Conservation (phyloP, 2,329 filamentous ascomycete genomes). For the Kalaharituber pfeilii region DNA sequence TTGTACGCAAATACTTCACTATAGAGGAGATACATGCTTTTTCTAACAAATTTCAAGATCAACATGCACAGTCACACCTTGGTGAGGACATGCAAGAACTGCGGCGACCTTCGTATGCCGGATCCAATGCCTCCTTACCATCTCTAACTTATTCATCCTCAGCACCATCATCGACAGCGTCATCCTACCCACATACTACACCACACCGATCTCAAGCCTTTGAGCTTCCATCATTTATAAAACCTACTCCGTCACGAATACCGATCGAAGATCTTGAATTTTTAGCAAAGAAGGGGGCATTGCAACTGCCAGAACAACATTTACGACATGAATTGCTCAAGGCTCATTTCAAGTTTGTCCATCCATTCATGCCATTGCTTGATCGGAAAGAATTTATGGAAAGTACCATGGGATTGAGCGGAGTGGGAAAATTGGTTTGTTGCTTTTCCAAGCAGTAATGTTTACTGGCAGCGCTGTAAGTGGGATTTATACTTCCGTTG, state of each 20-base stretch:
- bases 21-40: slow-evolving; percentile 35
- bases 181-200: slow-evolving; percentile 33
- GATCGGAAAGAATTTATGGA: slow-evolving; percentile 46
- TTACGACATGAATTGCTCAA: slow-evolving; percentile 68
- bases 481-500: neutral
- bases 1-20: slow-evolving; percentile 34
- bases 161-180: slow-evolving; percentile 20
- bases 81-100: neutral
- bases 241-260: slow-evolving; percentile 59
- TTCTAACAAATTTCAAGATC: slow-evolving; percentile 30
- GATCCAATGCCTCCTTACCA: slow-evolving; percentile 27
- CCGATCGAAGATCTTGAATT: slow-evolving; percentile 68
- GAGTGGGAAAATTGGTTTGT: slow-evolving; percentile 60
- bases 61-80: slow-evolving; percentile 29
- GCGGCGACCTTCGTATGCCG: slow-evolving; percentile 27
- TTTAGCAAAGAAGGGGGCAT: slow-evolving; percentile 64
- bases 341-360: slow-evolving; percentile 73
- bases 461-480: slow-evolving; percentile 59
- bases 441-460: slow-evolving; percentile 89
- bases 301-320: slow-evolving; percentile 51
- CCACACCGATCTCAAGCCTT: slow-evolving; percentile 33
- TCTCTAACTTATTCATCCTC: slow-evolving; percentile 27
- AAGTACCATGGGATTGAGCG: slow-evolving; percentile 42
- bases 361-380: slow-evolving; percentile 83
- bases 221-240: slow-evolving; percentile 52